Conservation (phyloP, 345 rosid species). For the Hibiscus syriacus region DNA sequence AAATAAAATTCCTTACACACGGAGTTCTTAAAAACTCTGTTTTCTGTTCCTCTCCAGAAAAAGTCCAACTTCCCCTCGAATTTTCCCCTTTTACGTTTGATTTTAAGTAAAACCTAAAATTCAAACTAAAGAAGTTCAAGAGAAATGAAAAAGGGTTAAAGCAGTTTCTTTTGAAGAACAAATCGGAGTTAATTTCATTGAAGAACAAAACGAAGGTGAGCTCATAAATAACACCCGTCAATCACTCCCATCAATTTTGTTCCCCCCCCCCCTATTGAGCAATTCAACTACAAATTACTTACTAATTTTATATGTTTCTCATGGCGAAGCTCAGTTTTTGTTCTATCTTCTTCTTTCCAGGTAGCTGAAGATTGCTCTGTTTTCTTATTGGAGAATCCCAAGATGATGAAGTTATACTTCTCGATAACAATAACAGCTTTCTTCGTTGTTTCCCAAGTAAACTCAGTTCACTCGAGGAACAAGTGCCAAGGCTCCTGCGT, state of each 20-base stretch:
- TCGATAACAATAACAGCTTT: not conserved
- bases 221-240: slow-evolving; percentile 1
- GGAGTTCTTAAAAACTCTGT: not conserved
- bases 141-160: not conserved
- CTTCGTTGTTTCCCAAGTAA: not conserved
- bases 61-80: too few relatives aligned
- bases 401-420: slow-evolving; percentile 19
- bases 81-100: not conserved
- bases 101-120: not conserved
- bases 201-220: slow-evolving; percentile 11
- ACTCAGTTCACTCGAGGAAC: slow-evolving; percentile 9
- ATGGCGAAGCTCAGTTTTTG: not conserved
- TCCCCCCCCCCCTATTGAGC: not conserved
- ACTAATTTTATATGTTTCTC: not conserved
- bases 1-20: too few relatives aligned
- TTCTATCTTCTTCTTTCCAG: slow-evolving; percentile 5
- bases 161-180: not conserved
- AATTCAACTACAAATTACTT: not conserved
- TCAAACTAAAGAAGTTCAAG: not conserved
- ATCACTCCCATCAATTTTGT: not conserved
- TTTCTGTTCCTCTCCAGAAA: not conserved
- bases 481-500: slow-evolving; percentile 28
- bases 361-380: slow-evolving; percentile 18
- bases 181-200: slow-evolving; percentile 14
- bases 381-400: not conserved